Evolutionary conservation across 2,329 filamentous ascomycete genomes (phyloP), one percentile per base, ranked within the genome.

Genomic region (Hypoxylon sp.): DNA sequence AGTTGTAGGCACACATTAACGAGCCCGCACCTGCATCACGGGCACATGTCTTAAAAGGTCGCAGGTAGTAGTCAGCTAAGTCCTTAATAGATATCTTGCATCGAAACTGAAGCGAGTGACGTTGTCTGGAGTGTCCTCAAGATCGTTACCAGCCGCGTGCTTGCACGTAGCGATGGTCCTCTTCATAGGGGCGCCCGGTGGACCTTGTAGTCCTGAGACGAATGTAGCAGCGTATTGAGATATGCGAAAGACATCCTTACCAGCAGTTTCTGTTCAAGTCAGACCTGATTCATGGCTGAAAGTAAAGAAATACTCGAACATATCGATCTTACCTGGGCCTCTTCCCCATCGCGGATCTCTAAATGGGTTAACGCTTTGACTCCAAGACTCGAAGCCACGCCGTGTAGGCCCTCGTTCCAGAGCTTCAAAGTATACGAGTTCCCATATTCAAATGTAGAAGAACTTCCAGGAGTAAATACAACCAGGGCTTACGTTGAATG

Each of bases 111-210:
- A 55, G 11, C 52, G 52, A n/a, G 37, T 45, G 12, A 45, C 34
- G 19, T 55, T 45, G 11, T 45, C 9, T 9, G 37, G 39, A 5
- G 52, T 45, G 8, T 53, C 50, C 19, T 55, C 52, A 16, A 55
- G 25, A 12, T 55, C 52, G 16, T 55, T 32, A 2, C 25, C 52
- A 1, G 52, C 52, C 9, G 27, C 37, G 7, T 55, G 52, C 52
- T 55, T 55, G 52, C 52, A 55, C 2, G 52, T 55, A n/a, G 52
- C 52, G 27, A 55, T 32, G 16, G 39, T 39, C 27, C 43, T 55
- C 29, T 45, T 43, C 9, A 55, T 41, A 27, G 37, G 37, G 25
- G 25, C 23, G 3, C 45, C 52, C 9, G 37, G 27, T 8, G 37
- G 37, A 5, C 52, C 52, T 34, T 55, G 25, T 5, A 55, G 5